phyloP scores from a whole-genome alignment of 768 basidiomycete species.

The Mrakia hoshinonis region DNA sequence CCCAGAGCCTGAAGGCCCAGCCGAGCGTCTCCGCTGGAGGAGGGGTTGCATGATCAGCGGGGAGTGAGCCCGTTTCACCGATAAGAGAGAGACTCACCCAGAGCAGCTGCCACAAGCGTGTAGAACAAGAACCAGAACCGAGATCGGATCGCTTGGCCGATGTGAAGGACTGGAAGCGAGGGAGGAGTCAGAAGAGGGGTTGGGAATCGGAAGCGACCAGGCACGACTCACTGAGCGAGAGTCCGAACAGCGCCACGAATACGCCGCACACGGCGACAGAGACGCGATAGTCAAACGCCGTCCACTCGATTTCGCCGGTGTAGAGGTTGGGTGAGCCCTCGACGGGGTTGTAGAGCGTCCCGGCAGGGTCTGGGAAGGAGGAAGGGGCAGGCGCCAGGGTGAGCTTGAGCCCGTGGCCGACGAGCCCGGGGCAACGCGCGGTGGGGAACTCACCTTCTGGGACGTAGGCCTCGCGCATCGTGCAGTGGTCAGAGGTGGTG shows the following conservation, averaged over 20 bases:
- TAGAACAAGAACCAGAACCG: conserved; percentile 21
- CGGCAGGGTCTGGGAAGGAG: too few relatives aligned
- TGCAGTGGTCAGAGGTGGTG: too few relatives aligned
- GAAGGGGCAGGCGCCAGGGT: too few relatives aligned
- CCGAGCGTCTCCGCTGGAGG: background rate
- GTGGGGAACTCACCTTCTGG: too few relatives aligned
- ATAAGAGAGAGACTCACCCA: background rate
- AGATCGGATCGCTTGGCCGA: conserved; percentile 12
- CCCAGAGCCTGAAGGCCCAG: background rate
- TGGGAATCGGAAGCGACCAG: too few relatives aligned
- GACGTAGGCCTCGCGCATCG: too few relatives aligned
- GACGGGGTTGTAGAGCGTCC: conserved; percentile 6
- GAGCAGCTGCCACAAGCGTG: background rate
- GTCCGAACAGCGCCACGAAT: background rate
- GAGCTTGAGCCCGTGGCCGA: too few relatives aligned
- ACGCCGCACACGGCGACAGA: background rate
- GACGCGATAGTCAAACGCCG: background rate
- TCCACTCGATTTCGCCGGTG: background rate
- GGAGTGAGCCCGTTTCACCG: too few relatives aligned
- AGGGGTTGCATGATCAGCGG: too few relatives aligned
- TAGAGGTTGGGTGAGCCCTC: conserved; percentile 47
- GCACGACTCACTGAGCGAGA: background rate
- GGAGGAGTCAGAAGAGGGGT: too few relatives aligned
- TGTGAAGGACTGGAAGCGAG: background rate
- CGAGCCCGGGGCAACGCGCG: too few relatives aligned